Conservation (phyloP, 2,329 filamentous ascomycete genomes). For the Verticillium klebahnii region DNA sequence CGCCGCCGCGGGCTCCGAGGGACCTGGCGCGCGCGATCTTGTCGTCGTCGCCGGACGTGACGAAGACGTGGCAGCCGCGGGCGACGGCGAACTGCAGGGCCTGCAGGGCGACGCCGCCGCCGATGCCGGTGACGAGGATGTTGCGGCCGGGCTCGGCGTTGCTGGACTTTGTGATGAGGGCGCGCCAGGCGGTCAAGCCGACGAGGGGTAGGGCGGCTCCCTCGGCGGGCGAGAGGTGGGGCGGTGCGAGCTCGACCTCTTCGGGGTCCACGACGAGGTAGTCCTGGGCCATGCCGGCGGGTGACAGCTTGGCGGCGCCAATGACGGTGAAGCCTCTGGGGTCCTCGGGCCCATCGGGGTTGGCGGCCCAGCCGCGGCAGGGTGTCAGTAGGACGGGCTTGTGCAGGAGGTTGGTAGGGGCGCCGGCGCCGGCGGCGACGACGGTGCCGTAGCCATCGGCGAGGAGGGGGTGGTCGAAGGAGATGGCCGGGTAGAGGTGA, state of each 20-base stretch:
- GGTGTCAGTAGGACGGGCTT: slow-evolving; percentile 78
- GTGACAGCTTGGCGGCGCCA: slow-evolving; percentile 62
- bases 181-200: slow-evolving; percentile 84
- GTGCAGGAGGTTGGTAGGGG: slow-evolving; percentile 34
- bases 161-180: slow-evolving; percentile 72
- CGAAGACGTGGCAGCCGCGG: slow-evolving; percentile 71
- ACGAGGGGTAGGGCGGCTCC: slow-evolving; percentile 81
- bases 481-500: slow-evolving; percentile 81
- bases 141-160: slow-evolving; percentile 63
- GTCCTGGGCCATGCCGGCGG: slow-evolving; percentile 71
- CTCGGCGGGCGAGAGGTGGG: slow-evolving; percentile 67
- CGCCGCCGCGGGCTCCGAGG: slow-evolving; percentile 77
- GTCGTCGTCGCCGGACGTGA: slow-evolving; percentile 68
- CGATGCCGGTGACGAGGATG: slow-evolving; percentile 84
- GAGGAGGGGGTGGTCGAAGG: slow-evolving; percentile 73
- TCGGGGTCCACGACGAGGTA: slow-evolving; percentile 62
- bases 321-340: slow-evolving; percentile 56
- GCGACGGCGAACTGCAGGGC: slow-evolving; percentile 75
- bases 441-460: slow-evolving; percentile 81
- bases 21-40: slow-evolving; percentile 70
- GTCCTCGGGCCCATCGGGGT: slow-evolving; percentile 69
- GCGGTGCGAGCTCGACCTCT: slow-evolving; percentile 73
- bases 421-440: slow-evolving; percentile 52
- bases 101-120: slow-evolving; percentile 84
- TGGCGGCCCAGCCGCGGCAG: slow-evolving; percentile 69